Evolutionary conservation across 345 rosid genomes (phyloP).

Genomic region (Salix udensis): DNA sequence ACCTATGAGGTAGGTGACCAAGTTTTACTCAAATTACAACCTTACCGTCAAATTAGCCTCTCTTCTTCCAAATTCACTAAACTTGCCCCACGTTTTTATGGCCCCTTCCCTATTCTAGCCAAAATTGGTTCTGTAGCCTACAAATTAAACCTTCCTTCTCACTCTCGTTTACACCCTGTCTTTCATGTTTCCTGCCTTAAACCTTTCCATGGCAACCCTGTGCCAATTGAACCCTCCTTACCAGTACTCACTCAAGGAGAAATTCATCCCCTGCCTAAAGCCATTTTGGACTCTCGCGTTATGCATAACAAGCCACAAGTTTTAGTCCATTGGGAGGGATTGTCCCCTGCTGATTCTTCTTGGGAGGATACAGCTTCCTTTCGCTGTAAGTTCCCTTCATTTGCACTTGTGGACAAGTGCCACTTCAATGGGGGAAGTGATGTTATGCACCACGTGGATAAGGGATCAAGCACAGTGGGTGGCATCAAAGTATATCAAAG

Average conservation of each 20-base stretch:
- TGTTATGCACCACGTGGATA: too few relatives aligned
- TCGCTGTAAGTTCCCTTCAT: too few relatives aligned
- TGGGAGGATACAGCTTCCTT: too few relatives aligned
- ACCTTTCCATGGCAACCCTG: accelerated
- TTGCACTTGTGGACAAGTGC: too few relatives aligned
- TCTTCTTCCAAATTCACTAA: neutral
- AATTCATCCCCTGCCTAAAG: accelerated
- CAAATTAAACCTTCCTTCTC: too few relatives aligned
- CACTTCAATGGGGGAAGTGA: too few relatives aligned
- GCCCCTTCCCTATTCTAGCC: neutral
- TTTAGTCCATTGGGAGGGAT: too few relatives aligned
- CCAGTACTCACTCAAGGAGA: too few relatives aligned
- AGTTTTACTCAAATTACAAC: accelerated
- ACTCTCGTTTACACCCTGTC: too few relatives aligned
- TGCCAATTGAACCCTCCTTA: accelerated
- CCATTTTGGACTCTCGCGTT: too few relatives aligned
- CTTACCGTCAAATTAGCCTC: neutral
- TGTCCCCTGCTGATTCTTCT: too few relatives aligned
- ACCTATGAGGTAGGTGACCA: neutral
- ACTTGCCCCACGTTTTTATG: neutral
- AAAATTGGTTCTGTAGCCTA: neutral
- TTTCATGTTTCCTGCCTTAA: accelerated
- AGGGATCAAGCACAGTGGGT: accelerated
- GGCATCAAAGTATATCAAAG: too few relatives aligned
- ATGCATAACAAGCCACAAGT: accelerated